These are phyloP conservation scores for Neocallimastix lanati DNA, from an alignment of 192 early-diverging fungal genomes.

Conservation along the genomic window DNA sequence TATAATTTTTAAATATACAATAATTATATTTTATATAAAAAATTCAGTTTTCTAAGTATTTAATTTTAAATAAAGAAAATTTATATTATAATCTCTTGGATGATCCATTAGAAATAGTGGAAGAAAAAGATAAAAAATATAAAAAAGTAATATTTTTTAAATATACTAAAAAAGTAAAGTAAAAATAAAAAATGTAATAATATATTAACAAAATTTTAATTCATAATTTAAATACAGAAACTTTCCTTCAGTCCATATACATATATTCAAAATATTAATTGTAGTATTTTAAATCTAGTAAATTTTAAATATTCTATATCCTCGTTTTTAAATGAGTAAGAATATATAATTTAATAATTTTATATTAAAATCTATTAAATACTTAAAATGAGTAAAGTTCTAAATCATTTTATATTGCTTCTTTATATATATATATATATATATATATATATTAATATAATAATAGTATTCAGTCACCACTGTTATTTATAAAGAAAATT, in stretches of 20 bases:
- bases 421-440: too few species aligned
- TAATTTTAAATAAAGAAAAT: background rate
- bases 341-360: background rate
- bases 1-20: too few species aligned
- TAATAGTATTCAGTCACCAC: background rate
- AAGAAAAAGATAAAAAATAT: background rate
- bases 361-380: too few species aligned
- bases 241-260: background rate
- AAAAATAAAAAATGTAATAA: too few species aligned
- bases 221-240: background rate
- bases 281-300: background rate
- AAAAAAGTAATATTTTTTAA: background rate
- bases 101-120: background rate
- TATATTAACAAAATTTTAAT: too few species aligned
- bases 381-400: too few species aligned
- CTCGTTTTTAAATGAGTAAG: background rate
- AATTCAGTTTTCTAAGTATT: too few species aligned
- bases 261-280: background rate
- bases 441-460: background rate
- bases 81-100: background rate
- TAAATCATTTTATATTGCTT: too few species aligned
- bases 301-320: background rate
- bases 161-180: too few species aligned
- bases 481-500: background rate
- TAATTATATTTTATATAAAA: too few species aligned